phyloP scores from a whole-genome alignment of 805 yeast species.

The Yarrowia porcina region DNA sequence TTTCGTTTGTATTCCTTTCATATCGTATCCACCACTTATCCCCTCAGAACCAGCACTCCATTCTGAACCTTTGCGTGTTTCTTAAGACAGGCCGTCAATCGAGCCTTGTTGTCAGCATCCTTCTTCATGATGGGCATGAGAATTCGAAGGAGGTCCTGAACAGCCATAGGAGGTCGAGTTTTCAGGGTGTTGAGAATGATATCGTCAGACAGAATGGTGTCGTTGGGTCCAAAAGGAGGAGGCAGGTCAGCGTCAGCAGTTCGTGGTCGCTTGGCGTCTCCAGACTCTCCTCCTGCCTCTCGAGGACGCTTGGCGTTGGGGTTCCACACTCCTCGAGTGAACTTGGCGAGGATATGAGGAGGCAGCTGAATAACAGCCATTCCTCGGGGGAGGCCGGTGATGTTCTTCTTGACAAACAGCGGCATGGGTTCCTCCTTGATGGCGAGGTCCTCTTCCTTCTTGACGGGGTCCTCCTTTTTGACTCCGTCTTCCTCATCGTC shows the following conservation, averaged over 20 bases:
- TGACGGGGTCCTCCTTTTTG: conserved; percentile 13
- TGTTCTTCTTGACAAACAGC: conserved; percentile 38
- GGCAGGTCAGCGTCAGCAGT: conserved; percentile 34
- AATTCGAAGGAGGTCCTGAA: conserved; percentile 59
- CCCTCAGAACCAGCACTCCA: conserved; percentile 38
- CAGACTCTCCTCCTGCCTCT: conserved; percentile 31
- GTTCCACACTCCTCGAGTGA: conserved; percentile 84
- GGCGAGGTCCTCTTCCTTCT: conserved; percentile 30
- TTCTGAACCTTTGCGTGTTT: conserved; percentile 55
- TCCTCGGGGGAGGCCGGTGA: conserved; percentile 49
- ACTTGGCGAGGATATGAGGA: conserved; percentile 54
- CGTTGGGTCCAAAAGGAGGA: conserved; percentile 41
- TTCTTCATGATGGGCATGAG: conserved; percentile 60
- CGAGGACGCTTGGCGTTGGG: conserved; percentile 50
- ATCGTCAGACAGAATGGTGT: conserved; percentile 56
- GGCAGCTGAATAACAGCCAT: conserved; percentile 64
- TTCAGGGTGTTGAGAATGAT: conserved; percentile 66
- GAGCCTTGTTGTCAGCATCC: conserved; percentile 60
- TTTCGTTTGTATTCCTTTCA: too few species aligned
- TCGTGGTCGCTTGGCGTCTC: conserved; percentile 39
- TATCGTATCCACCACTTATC: too few species aligned
- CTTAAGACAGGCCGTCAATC: conserved; percentile 57
- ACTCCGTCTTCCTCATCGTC: conserved; percentile 42
- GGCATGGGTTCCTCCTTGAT: conserved; percentile 41
- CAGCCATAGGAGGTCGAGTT: conserved; percentile 43